Evolutionary conservation across 192 early-diverging fungal genomes (phyloP), one percentile per base, ranked within the genome.

Genomic region (Coemansia sp.): DNA sequence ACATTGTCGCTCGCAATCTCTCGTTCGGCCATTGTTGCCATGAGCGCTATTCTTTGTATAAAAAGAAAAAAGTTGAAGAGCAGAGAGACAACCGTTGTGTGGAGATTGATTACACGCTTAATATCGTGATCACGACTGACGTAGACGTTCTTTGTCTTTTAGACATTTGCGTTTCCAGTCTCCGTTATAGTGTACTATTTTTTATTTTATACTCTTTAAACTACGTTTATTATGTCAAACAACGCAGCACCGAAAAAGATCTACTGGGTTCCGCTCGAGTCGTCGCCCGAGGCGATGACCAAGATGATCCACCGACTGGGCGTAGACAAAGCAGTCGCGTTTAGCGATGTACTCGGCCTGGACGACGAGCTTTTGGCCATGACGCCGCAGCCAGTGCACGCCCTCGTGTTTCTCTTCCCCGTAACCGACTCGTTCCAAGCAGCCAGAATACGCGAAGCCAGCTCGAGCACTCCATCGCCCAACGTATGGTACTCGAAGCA

Each of bases 371-470:
- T 91, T 17, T 71, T 98, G 3, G 70, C 68, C 7, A 90, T 94
- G 83, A 81, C 96, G 8, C 87, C 93, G 5, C 87, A 89, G 54
- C 94, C 94, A 0, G 91, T 90, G 5, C 62, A 79, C n/a, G 93
- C 97, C 2, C 68, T 98, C 5, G 59, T 98, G 36, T 82, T 97
- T 20, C 75, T 97, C n/a, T 98, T 94, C 59, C 97, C 96, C 0
- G 65, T 86, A 14, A 88, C 87, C 0, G 83, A 84, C 59, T 78
- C 79, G 19, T 84, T 82, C 69, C 85, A 89, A 55, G 85, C 87
- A 54, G 80, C 81, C 46, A 38, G 57, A 65, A 19, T 85, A 82
- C n/a, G 85, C 85, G 61, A 78, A 77, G 26, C 74, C 79, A 44
- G 15, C n/a, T n/a, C n/a, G n/a, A n/a, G n/a, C 40, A 50, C 46